Percentiles rank a stretch among this genome's conserved stretches.
Evolutionary conservation across 495 filamentous ascomycete genomes (phyloP).

Genomic region (Aspergillus cavernicola): DNA sequence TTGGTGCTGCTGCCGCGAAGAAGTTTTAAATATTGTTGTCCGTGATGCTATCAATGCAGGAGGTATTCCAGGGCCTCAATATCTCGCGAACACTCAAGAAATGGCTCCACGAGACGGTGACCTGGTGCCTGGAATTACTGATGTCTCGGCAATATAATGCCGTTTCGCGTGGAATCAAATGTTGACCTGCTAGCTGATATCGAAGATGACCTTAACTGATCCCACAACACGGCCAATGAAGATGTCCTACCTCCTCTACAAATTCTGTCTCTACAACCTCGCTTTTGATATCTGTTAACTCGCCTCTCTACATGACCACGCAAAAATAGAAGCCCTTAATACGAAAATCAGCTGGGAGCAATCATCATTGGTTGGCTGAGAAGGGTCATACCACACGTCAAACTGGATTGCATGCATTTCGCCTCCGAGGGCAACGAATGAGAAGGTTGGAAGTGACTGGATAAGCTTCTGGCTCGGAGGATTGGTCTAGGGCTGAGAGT

Average conservation of each 20-base stretch:
- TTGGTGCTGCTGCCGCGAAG: slow-evolving; percentile 49
- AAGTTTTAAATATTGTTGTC: slow-evolving; percentile 45
- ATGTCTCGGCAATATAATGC: slow-evolving; percentile 9
- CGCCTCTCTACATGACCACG: not conserved
- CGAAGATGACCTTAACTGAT: not conserved
- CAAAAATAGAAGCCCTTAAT: not conserved
- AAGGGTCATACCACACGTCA: no score
- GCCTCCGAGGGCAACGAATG: no score
- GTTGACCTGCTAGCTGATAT: not conserved
- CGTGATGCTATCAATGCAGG: slow-evolving; percentile 54
- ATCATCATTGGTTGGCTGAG: no score
- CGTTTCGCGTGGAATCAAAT: not conserved
- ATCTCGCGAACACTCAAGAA: slow-evolving; percentile 47
- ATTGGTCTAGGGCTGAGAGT: no score
- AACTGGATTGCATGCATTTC: no score
- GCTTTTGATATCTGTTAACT: slow-evolving; percentile 1
- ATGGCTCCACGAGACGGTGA: slow-evolving; percentile 44
- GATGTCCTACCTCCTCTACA: not conserved
- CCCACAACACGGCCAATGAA: not conserved
- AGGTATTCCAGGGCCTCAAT: slow-evolving; percentile 49
- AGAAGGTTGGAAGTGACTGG: no score
- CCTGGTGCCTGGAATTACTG: slow-evolving; percentile 44
- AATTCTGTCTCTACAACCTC: slow-evolving; percentile 1
- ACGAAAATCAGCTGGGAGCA: not conserved
- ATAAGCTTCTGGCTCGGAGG: no score